phyloP scores from a whole-genome alignment of 176 grass and related monocot species.

The Triticum timopheevii region DNA sequence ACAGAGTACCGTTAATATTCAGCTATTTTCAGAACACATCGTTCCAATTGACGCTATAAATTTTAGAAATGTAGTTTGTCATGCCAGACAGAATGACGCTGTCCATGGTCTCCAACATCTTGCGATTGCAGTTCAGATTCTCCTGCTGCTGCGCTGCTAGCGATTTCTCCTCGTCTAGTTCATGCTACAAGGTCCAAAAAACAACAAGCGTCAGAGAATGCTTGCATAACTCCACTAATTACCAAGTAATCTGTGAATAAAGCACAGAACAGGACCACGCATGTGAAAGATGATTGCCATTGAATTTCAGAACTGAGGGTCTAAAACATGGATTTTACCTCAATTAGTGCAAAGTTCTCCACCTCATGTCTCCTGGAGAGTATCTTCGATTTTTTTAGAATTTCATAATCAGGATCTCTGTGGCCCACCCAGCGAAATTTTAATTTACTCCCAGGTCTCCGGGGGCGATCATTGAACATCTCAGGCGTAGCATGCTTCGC shows the following conservation, averaged over 20 bases:
- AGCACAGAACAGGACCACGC: neutral
- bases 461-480: conserved; percentile 63
- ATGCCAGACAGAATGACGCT: conserved; percentile 19
- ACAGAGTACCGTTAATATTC: neutral
- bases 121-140: conserved; percentile 32
- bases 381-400: conserved; percentile 42
- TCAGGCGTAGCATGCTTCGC: conserved; percentile 42
- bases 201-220: conserved; percentile 7
- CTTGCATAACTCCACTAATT: neutral
- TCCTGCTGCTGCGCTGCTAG: conserved; percentile 56
- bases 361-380: conserved; percentile 51
- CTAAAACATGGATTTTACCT: conserved; percentile 50
- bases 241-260: neutral
- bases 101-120: conserved; percentile 45
- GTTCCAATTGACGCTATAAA: conserved; percentile 31
- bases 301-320: neutral
- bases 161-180: conserved; percentile 41
- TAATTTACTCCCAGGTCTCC: conserved; percentile 48
- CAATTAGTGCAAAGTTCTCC: conserved; percentile 64
- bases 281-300: conserved; percentile 11
- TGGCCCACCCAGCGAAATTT: conserved; percentile 35
- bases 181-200: conserved; percentile 34
- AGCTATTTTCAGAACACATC: conserved; percentile 14
- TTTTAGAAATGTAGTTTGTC: neutral
- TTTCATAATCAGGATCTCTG: conserved; percentile 30